Conservation (phyloP, 192 early-diverging fungal genomes). For the Backusella australiensis region DNA sequence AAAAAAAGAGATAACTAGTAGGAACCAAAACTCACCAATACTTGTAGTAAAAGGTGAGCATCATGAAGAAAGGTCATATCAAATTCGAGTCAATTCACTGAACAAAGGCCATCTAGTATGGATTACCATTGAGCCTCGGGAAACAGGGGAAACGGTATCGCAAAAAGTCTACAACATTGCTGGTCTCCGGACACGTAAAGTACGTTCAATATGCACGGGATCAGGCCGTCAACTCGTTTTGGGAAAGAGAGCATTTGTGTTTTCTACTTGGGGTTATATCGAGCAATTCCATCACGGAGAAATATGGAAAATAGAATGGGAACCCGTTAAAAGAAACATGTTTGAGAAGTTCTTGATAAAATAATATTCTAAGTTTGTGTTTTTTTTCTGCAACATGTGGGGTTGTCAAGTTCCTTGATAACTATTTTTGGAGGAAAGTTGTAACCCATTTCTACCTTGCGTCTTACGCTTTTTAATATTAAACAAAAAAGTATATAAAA, state of each 20-base stretch:
- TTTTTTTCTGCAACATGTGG: constrained; percentile 1
- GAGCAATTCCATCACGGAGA: not conserved
- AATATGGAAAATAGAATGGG: constrained; percentile 1
- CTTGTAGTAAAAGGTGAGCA: not conserved
- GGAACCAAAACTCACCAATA: no score
- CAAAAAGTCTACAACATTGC: not conserved
- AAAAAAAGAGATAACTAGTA: not conserved
- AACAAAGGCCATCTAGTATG: not conserved
- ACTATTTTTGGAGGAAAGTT: not conserved
- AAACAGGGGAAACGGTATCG: not conserved
- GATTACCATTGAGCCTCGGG: not conserved
- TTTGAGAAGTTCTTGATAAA: not conserved
- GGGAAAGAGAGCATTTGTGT: not conserved
- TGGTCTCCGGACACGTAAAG: not conserved
- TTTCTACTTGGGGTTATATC: not conserved
- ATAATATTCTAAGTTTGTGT: not conserved
- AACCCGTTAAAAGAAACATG: constrained; percentile 1
- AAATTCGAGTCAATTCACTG: not conserved
- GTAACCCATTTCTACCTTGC: not conserved
- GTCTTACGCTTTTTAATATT: not conserved
- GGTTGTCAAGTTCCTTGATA: not conserved
- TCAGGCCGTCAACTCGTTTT: not conserved
- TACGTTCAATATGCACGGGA: not conserved
- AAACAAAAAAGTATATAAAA: not conserved
- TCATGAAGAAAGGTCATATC: not conserved